Conservation (phyloP, 1,139 yeast genomes). For the Sugiyamaella pinicola region DNA sequence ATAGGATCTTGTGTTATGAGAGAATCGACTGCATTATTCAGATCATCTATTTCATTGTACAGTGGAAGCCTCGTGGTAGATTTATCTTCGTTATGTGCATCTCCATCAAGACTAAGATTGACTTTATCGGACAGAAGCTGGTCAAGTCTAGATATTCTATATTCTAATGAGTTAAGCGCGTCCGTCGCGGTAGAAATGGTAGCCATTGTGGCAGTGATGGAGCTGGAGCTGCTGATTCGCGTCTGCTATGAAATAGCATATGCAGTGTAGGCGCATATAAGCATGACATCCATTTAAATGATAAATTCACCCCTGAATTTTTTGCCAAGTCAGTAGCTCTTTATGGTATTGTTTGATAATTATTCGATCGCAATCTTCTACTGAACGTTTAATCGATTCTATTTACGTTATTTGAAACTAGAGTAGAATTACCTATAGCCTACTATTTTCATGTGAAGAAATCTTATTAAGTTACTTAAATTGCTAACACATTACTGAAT, state of each 20-base stretch:
- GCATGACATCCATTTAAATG: not conserved
- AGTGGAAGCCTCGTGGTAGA: not conserved
- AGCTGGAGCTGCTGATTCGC: not conserved
- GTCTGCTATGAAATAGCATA: not conserved
- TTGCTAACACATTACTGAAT: too few species aligned
- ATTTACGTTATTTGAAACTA: too few species aligned
- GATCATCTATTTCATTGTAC: not conserved
- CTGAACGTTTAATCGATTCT: too few species aligned
- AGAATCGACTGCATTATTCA: conserved; percentile 4
- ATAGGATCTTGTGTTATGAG: conserved; percentile 7
- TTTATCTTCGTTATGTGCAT: not conserved
- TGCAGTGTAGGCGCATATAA: not conserved
- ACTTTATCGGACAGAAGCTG: conserved; percentile 8
- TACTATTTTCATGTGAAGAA: too few species aligned
- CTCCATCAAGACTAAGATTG: not conserved
- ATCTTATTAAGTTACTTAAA: too few species aligned
- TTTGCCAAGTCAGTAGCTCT: too few species aligned
- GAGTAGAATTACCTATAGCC: too few species aligned
- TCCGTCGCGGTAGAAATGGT: conserved; percentile 3
- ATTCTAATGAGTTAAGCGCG: conserved; percentile 6
- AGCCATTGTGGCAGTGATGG: conserved; percentile 12
- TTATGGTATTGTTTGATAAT: too few species aligned
- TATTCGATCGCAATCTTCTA: too few species aligned
- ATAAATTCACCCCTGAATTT: not conserved
- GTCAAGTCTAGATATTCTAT: conserved; percentile 9